Base-by-base conservation (phyloP, 2,329 filamentous ascomycete genomes). In the Curvularia lunata region DNA sequence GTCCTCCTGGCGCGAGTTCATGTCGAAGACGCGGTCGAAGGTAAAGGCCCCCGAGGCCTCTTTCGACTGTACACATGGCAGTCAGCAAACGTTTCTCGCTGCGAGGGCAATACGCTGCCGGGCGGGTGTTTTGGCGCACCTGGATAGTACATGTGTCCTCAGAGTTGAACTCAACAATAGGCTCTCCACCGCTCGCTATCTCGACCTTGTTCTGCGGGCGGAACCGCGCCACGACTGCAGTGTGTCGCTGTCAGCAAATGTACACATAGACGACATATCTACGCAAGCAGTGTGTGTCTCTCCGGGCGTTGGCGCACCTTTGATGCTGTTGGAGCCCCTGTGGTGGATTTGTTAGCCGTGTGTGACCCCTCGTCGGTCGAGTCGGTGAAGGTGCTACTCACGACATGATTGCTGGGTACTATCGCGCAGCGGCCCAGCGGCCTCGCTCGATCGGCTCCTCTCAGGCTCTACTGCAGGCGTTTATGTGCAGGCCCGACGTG, bases 1-100 rank as follows among this genome's bases (percentile, higher is more conserved):
- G 79, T 98, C 93, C 73, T 86, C 84, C 80, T 99, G 95, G 72
- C 87, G 87, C 73, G 91, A 95, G 78, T 85, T 83, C 91, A 97
- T 98, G 77, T 91, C 92, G 82, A 99, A 99, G 66, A 99, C 92
- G 63, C 94, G 91, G 78, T 99, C 95, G 79, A 98, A 99, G 63
- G 95, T 99, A 78, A 98, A 79, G 76, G 88, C 84, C 58, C 92
- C 92, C 66, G 89, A 82, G 62, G 89, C 90, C 77, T 97, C 93
- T 76, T 84, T 88, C 66, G 92, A 96, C 89, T 96, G 75, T 54
- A 41, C 55, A 38, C 57, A 60, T 52, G 40, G 47, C 47, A 43
- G 63, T 70, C 40, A 73, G 63, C 56, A 41, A n/a, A 25, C 21
- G 38, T 49, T 25, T 28, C 21, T 46, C 10, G 18, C 25, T 5